Base-by-base conservation (phyloP, 129 eudicot genomes). In the Logfia minima region DNA sequence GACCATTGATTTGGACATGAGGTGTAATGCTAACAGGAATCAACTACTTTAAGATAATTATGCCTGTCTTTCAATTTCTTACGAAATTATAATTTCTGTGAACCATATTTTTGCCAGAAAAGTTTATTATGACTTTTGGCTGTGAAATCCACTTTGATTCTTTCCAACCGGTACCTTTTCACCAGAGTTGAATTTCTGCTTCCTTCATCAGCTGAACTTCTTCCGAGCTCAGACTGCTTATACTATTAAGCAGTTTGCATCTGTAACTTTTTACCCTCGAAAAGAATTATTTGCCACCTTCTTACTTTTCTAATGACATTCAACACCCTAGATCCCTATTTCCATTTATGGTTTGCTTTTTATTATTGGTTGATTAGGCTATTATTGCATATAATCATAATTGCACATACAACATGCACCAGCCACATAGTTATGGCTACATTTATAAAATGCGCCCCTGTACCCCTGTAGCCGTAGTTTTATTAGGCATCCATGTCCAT, bases 1-100 rank as follows among this genome's bases (percentile, higher is more conserved):
- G 79, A 65, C 21, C 63, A 28, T 41, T 62, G 43, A 75, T 43
- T 39, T 22, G 68, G 70, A 62, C 59, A 41, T 24, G 37, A 21
- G 71, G 31, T 74, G 65, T 75, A 24, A 75, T 61, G 48, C 43
- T 39, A 24, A 24, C 62, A 75, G n/a, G 70, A 45, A 16, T 75
- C n/a, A 41, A 58, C 71, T 48, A 18, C 29, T 17, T 10, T 8
- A 26, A 75, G 45, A 37, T 37, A 37, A 37, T 37, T 7, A 37
- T 37, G 11, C 45, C 11, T 7, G 45, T 37, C 45, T 8, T 37
- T 37, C 45, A 37, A 37, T 37, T 37, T 37, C 45, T 37, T 37
- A 8, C 2, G 45, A 37, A 37, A 8, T 7, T 37, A 1, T 37
- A 37, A 37, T 7, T 37, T 37, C 2, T 37, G 11, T 37, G 45